phyloP scores from a whole-genome alignment of 306 rosid genomes.

The Trifolium fragiferum region DNA sequence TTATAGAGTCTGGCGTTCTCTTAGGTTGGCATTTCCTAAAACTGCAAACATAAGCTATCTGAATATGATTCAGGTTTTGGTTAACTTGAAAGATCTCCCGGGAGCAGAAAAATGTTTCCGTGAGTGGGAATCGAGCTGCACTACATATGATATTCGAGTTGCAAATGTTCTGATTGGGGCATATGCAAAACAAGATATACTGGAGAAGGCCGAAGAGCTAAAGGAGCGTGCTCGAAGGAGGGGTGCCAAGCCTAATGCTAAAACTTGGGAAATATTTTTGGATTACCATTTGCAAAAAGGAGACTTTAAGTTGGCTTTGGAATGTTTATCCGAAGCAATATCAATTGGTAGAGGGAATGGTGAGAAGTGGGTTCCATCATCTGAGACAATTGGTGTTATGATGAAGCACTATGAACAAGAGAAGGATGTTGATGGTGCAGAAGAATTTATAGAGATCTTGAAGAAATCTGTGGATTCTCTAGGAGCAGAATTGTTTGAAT shows the following conservation, averaged over 20 bases:
- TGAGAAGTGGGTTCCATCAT: conserved; percentile 69
- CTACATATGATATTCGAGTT: conserved; percentile 78
- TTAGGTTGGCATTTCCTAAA: conserved; percentile 80
- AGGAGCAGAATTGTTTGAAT: conserved; percentile 68
- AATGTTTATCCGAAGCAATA: conserved; percentile 66
- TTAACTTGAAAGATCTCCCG: conserved; percentile 78
- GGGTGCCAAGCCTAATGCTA: conserved; percentile 80
- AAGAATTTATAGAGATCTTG: conserved; percentile 69
- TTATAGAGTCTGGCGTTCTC: conserved; percentile 88
- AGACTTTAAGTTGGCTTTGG: conserved; percentile 67
- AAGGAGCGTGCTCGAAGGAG: conserved; percentile 66
- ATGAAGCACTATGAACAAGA: conserved; percentile 75
- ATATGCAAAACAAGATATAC: conserved; percentile 61
- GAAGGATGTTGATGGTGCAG: conserved; percentile 87
- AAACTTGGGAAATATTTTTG: conserved; percentile 81
- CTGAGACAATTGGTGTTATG: conserved; percentile 49
- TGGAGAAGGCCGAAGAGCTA: conserved; percentile 76
- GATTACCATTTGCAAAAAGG: conserved; percentile 63
- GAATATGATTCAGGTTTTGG: conserved; percentile 77
- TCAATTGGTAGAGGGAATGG: conserved; percentile 73
- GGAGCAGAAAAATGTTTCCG: conserved; percentile 90
- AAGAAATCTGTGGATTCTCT: conserved; percentile 62
- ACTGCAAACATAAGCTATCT: conserved; percentile 87
- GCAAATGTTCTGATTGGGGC: conserved; percentile 75
- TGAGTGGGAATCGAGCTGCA: conserved; percentile 72